Base-by-base conservation (phyloP, 768 basidiomycete species). In the Lyophyllum semitale region DNA sequence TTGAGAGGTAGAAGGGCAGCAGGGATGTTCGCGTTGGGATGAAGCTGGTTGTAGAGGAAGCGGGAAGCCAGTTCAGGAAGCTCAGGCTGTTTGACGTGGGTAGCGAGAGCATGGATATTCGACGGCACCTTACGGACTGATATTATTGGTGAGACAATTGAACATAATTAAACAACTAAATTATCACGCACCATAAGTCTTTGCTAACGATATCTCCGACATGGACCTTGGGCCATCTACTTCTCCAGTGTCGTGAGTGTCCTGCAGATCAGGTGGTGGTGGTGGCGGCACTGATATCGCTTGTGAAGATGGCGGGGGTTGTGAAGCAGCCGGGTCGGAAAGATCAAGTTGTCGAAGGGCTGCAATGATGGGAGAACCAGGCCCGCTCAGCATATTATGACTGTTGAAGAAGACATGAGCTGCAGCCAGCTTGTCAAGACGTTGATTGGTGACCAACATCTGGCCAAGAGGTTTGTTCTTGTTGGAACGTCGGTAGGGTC, bases 401-500 rank as follows among this genome's bases (percentile, higher is more conserved):
- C n/a, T 26, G 6, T 27, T 13, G 20, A 74, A 68, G 25, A 68
- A 35, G 1, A 50, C 50, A 1, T 51, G 54, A 1, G 58, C 29
- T 2, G 62, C 66, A 0, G 55, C 57, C 0, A 69, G 41, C 13
- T 42, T 42, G 22, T 42, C 41, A 3, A 42, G 41, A 11, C 20
- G 41, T 23, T 42, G 41, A 35, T 71, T 74, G 25, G 62, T 68
- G 0, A 65, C 22, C 0, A 74, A 65, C 58, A 76, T 76, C 33
- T 74, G 69, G 41, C 41, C 20, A 23, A 42, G 41, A 3, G 41
- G 20, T 9, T 42, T 42, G 41, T 42, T 20, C 3, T 50, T 15
- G 47, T 62, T 75, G 0, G 71, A 73, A 0, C 57, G 54, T 0
- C 60, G 50, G 48, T 66, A 76, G 0, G 71, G 74, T 29, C 71